Evolutionary conservation across 73 alveolate genomes (phyloP).

Genomic region (Effrenium voratum): DNA sequence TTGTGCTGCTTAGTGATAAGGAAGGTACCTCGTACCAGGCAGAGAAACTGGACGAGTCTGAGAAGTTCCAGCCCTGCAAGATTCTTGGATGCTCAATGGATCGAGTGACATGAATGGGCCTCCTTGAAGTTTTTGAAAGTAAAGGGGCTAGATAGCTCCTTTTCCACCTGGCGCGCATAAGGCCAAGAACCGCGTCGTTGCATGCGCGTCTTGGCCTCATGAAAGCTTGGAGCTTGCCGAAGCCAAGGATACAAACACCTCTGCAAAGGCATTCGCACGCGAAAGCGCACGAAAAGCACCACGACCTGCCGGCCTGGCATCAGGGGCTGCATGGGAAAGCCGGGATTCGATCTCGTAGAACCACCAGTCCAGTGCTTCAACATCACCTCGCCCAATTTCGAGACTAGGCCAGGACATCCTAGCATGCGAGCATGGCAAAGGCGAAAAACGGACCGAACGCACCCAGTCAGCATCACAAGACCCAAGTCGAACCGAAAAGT

Average conservation of each 20-base stretch:
- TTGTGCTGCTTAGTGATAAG: too few relatives aligned
- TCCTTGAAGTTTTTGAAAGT: conserved; percentile 56
- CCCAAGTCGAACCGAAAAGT: too few relatives aligned
- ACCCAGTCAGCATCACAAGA: too few relatives aligned
- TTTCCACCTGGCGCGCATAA: not conserved
- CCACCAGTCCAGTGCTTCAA: conserved; percentile 85
- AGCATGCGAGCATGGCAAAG: too few relatives aligned
- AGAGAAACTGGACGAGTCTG: conserved; percentile 43
- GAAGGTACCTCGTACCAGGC: conserved; percentile 72
- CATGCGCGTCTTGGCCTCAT: not conserved
- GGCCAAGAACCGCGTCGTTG: not conserved
- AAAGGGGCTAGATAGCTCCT: conserved; percentile 39
- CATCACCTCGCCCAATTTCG: conserved; percentile 51
- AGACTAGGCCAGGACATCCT: conserved; percentile 82
- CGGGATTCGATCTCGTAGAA: conserved; percentile 56
- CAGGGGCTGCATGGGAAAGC: conserved; percentile 36
- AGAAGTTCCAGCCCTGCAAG: conserved; percentile 64
- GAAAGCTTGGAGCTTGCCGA: not conserved
- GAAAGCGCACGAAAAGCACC: not conserved
- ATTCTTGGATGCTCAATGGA: not conserved
- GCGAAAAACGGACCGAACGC: too few relatives aligned
- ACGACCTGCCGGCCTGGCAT: conserved; percentile 9
- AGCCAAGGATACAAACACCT: conserved; percentile 22
- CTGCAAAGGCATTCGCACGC: not conserved
- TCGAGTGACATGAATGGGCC: not conserved